These are phyloP conservation scores for Botrytis byssoidea DNA, from an alignment of 2,329 filamentous ascomycete species.

Conservation along the genomic window DNA sequence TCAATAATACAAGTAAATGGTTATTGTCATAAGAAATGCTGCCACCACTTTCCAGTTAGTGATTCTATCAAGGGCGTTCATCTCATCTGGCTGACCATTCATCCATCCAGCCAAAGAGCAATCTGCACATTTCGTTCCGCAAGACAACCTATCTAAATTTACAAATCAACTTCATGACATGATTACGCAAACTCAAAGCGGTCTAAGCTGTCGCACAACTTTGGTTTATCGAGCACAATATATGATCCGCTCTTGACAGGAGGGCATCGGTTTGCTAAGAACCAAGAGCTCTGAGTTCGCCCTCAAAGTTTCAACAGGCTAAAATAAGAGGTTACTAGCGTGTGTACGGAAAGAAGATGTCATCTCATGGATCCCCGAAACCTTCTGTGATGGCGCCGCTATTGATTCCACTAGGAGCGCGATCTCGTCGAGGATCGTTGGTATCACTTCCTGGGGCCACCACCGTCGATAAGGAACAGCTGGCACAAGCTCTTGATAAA, in stretches of 20 bases:
- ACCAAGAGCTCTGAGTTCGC: background rate
- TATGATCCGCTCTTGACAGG: slow-evolving; percentile 6
- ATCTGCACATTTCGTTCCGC: background rate
- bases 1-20: slow-evolving; percentile 3
- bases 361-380: slow-evolving; percentile 34
- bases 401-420: slow-evolving; percentile 29
- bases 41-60: slow-evolving; percentile 13
- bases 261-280: slow-evolving; percentile 1
- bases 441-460: slow-evolving; percentile 49
- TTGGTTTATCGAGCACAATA: slow-evolving; percentile 14
- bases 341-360: slow-evolving; percentile 30
- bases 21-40: slow-evolving; percentile 19
- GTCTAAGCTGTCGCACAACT: slow-evolving; percentile 16
- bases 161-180: slow-evolving; percentile 15
- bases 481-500: slow-evolving; percentile 76
- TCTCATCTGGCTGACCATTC: slow-evolving; percentile 7
- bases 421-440: slow-evolving; percentile 46
- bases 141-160: slow-evolving; percentile 4
- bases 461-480: slow-evolving; percentile 67
- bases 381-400: slow-evolving; percentile 27
- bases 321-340: background rate
- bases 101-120: slow-evolving; percentile 2
- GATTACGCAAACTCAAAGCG: slow-evolving; percentile 11
- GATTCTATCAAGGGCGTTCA: slow-evolving; percentile 11
- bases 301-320: background rate